Evolutionary conservation across 306 rosid genomes (phyloP), one percentile per base, ranked within the genome.

Genomic region (Trifolium repens): DNA sequence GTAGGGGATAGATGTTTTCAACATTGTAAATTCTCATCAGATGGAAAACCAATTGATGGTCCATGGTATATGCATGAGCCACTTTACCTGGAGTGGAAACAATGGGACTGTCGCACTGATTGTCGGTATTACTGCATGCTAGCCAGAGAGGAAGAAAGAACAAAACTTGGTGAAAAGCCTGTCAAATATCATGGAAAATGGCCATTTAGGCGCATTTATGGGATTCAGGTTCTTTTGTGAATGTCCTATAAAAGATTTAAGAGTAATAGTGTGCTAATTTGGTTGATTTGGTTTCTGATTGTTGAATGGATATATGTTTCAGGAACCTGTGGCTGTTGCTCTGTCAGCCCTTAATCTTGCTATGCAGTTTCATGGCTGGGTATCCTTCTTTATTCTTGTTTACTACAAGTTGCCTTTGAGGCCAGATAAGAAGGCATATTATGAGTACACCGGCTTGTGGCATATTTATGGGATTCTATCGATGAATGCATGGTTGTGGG

Each of bases 21-120:
- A 62, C 96, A 94, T 81, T 94, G 97, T 87, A 92, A 94, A 86
- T 94, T 94, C 82, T 90, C 99, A 64, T 94, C 97, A 19, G 96
- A 94, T 79, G 99, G 97, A 77, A 90, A 92, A 77, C 91, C 99
- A 59, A 81, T 94, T 62, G 97, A 92, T 86, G 99, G 97, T 79
- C 97, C 96, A 6, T 94, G 99, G 99, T 94, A 94, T 84, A 85
- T 90, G 85, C 97, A 94, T 50, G 99, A 94, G 61, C 99, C 99
- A 43, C 89, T 92, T 43, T 94, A 92, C 72, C 73, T 91, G 81
- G 84, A 89, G 69, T 94, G 97, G 99, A 94, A 94, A 83, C 99
- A 88, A 77, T 94, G 99, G 97, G 99, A 94, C 76, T 94, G 99
- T 80, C 89, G 85, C 53, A 89, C 91, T 24, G 99, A 92, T 75